Base-by-base conservation (phyloP, 495 filamentous ascomycete genomes). In the Amphirosellinia nigrospora region DNA sequence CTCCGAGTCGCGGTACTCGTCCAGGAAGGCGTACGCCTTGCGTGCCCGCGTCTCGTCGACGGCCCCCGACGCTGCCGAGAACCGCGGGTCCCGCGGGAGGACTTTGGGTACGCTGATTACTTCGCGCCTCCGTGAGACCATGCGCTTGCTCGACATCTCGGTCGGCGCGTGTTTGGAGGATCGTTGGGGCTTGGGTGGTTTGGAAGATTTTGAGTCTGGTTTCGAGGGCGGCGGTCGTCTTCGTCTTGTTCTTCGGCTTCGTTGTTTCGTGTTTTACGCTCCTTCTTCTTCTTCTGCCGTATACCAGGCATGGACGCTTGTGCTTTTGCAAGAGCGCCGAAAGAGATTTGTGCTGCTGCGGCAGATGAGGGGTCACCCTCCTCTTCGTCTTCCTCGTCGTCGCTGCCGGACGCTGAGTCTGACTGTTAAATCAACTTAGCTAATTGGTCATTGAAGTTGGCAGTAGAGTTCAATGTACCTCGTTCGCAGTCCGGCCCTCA, bases 151-250 rank as follows among this genome's bases (percentile, higher is more conserved):
- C 1, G 92, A 89, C 66, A 93, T 85, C 50, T 93, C 90, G 61
- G 88, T 85, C 0, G 96, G 96, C 0, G 96, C 96, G 78, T 98
- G 94, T 78, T 99, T 99, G 78, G 85, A 92, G 30, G 89, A 74
- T 13, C 94, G 90, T 23, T 78, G 79, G 16, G 81, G 74, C 26
- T 68, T 69, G 41, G 70, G 62, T 13, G 64, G 46, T 58, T 72
- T 73, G 2, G 59, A 65, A 73, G 70, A 82, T 77, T 83, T 55
- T 9, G 70, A 63, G n/a, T 56, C 34, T 21, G 59, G 13, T 63
- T 71, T 68, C 32, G 74, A 69, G 60, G 32, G 23, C 61, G 34
- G 70, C 41, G 28, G 23, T 75, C 64, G 32, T 73, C 53, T 46
- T 73, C 55, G 50, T 38, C 36, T 43, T 52, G 48, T 50, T 55